Percentiles rank a stretch among this genome's conserved stretches.
These are phyloP conservation scores for Chlorencoelia australis DNA, from an alignment of 2,329 filamentous ascomycete species.

Conservation along the genomic window DNA sequence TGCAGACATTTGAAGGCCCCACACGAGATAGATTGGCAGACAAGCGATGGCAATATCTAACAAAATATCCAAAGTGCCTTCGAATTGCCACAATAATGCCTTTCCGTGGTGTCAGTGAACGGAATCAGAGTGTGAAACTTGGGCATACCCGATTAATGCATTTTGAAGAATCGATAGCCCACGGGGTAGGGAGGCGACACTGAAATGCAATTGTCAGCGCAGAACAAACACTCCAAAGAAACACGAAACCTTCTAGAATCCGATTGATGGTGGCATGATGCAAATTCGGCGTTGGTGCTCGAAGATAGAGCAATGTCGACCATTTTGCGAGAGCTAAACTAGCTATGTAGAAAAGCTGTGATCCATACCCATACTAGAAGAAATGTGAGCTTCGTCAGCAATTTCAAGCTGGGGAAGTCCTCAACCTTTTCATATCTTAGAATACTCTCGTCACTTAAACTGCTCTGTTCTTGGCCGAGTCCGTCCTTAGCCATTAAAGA, in stretches of 20 bases:
- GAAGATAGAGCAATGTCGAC: constrained; percentile 11
- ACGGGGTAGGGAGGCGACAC: constrained; percentile 21
- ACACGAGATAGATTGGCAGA: constrained; percentile 36
- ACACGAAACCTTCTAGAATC: constrained; percentile 1
- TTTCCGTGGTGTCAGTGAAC: neutral
- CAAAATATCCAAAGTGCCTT: constrained; percentile 37
- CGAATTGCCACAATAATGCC: constrained; percentile 36
- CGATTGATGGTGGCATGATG: constrained; percentile 10
- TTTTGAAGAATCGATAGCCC: constrained; percentile 14
- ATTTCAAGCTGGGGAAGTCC: neutral
- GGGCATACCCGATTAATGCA: constrained; percentile 18
- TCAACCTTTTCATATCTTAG: constrained; percentile 14
- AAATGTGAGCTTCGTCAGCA: neutral
- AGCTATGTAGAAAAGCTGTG: constrained; percentile 22
- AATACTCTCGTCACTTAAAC: constrained; percentile 5
- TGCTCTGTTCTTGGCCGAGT: constrained; percentile 10
- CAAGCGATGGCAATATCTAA: constrained; percentile 37
- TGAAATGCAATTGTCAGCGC: constrained; percentile 16
- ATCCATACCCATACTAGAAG: constrained; percentile 19
- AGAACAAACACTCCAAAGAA: constrained; percentile 2
- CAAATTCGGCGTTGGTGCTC: constrained; percentile 2
- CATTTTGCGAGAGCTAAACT: constrained; percentile 21
- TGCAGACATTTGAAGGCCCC: constrained; percentile 33
- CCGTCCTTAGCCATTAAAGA: constrained; percentile 14
- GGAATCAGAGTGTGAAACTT: neutral